Conservation (phyloP, 495 filamentous ascomycete species). For the Penicillium crystallinum region DNA sequence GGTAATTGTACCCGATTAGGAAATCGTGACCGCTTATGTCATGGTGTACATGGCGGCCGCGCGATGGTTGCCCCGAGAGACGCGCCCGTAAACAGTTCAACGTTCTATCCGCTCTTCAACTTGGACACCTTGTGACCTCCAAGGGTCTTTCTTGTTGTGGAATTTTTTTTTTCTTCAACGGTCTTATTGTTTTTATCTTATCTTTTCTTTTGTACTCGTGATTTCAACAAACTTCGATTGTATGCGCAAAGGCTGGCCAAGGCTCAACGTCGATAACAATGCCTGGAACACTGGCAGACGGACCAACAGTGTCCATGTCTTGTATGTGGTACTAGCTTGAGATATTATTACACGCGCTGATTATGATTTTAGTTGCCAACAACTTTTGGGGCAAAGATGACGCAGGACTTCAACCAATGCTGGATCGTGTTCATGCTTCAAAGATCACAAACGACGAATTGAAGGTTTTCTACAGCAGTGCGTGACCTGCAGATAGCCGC, state of each 20-base stretch:
- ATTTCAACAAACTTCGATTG: conserved; percentile 16
- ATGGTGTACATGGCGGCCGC: too few relatives aligned
- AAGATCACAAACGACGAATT: conserved; percentile 96
- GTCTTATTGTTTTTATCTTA: conserved; percentile 8
- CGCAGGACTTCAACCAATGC: conserved; percentile 85
- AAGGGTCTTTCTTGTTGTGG: conserved; percentile 17
- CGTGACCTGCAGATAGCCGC: background rate
- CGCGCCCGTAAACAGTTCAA: conserved; percentile 38
- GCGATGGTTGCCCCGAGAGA: conserved; percentile 43
- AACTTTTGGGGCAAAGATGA: conserved; percentile 99
- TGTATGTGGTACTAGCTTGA: conserved; percentile 39
- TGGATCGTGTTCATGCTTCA: conserved; percentile 93
- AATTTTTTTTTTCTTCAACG: conserved; percentile 13
- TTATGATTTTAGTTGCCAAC: conserved; percentile 68
- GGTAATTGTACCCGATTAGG: too few relatives aligned
- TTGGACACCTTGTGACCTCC: conserved; percentile 28
- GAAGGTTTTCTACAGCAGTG: conserved; percentile 84
- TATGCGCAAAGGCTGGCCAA: conserved; percentile 43
- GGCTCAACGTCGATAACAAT: conserved; percentile 44
- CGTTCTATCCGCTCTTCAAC: conserved; percentile 22
- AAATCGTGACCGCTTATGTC: too few relatives aligned
- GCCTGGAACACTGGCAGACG: conserved; percentile 57
- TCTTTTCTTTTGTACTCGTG: conserved; percentile 11
- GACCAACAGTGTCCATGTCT: conserved; percentile 59
- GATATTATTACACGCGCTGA: conserved; percentile 9